A percentile compares a stretch with the other conserved stretches of the same genome.
Conservation (phyloP, 2,329 filamentous ascomycete species). For the Talaromyces funiculosus region DNA sequence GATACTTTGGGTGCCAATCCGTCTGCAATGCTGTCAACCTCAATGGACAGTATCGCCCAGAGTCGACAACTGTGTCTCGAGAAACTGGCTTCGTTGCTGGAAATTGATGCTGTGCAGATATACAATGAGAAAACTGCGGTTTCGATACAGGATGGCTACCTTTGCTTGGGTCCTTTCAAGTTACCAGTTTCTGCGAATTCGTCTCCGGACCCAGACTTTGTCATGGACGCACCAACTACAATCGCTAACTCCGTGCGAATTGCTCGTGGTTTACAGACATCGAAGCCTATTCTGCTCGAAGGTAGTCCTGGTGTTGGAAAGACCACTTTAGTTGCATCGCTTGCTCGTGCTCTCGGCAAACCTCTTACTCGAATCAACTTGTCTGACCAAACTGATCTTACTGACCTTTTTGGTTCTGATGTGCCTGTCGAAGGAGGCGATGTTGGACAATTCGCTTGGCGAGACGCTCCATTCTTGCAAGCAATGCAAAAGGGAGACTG, state of each 20-base stretch:
- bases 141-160: conserved; percentile 44
- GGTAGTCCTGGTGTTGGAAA: conserved; percentile 98
- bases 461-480: conserved; percentile 88
- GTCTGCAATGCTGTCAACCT: conserved; percentile 73
- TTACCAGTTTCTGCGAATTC: conserved; percentile 51
- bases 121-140: conserved; percentile 63
- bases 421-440: conserved; percentile 90
- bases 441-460: conserved; percentile 88
- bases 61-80: conserved; percentile 69
- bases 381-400: conserved; percentile 94
- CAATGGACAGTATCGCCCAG: conserved; percentile 60
- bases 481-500: conserved; percentile 96
- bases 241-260: conserved; percentile 86
- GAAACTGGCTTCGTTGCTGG: conserved; percentile 63
- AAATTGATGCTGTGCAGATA: conserved; percentile 55
- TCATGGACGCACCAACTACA: conserved; percentile 85
- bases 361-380: conserved; percentile 91
- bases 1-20: conserved; percentile 95
- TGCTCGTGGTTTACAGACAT: conserved; percentile 77
- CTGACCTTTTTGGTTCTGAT: conserved; percentile 95
- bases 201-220: conserved; percentile 57
- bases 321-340: conserved; percentile 81
- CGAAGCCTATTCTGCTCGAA: conserved; percentile 88
- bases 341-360: conserved; percentile 73
- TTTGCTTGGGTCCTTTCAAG: conserved; percentile 71